phyloP scores from a whole-genome alignment of 2,329 filamentous ascomycete genomes.

The Parascedosporium putredinis region DNA sequence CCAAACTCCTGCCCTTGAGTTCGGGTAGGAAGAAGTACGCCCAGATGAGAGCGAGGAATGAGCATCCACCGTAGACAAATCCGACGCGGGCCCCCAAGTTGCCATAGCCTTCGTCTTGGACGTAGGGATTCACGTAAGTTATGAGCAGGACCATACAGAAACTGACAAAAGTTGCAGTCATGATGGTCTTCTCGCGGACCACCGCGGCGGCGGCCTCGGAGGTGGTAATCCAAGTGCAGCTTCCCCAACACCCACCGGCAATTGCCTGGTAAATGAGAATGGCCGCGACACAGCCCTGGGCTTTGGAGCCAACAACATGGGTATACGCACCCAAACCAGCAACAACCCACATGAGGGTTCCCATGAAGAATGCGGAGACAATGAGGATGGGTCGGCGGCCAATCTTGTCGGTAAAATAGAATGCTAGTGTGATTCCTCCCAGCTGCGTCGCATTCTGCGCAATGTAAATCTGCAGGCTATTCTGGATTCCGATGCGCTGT shows the following conservation, averaged over 20 bases:
- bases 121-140: neutral
- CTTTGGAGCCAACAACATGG: neutral
- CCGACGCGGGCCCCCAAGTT: neutral
- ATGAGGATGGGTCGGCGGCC: conserved; percentile 12
- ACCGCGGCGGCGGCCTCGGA: neutral
- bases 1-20: neutral
- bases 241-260: too few species aligned
- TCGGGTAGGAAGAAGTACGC: neutral
- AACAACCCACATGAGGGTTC: conserved; percentile 8
- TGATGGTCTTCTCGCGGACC: neutral
- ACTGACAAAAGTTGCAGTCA: neutral
- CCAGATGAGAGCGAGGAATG: neutral
- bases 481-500: conserved; percentile 12
- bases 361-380: conserved; percentile 10
- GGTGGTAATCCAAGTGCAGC: neutral
- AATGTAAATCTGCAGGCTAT: neutral
- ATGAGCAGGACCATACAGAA: neutral
- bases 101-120: neutral
- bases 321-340: conserved; percentile 5
- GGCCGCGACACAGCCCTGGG: neutral
- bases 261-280: neutral
- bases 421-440: conserved; percentile 7
- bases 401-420: conserved; percentile 11
- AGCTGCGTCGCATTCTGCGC: neutral
- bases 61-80: neutral